These are phyloP conservation scores for Globisporangium yorkense DNA, from an alignment of 352 stramenopile species.

Conservation along the genomic window DNA sequence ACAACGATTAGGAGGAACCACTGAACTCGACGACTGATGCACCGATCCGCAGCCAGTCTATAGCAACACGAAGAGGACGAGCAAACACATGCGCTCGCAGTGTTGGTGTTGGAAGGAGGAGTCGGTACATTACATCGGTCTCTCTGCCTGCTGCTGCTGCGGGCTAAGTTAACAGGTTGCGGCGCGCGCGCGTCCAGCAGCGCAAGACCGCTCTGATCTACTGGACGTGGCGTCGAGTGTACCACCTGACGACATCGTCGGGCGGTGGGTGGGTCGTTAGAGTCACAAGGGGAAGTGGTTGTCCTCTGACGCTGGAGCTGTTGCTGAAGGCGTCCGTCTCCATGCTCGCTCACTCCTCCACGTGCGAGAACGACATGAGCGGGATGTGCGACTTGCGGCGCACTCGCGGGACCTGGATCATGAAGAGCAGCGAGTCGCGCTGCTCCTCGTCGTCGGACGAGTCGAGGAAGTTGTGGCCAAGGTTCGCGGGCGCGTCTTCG, in stretches of 20 bases:
- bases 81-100: no score
- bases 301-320: not conserved
- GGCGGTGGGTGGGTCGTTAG: not conserved
- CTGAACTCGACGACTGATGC: no score
- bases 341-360: constrained; percentile 22
- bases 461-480: constrained; percentile 20
- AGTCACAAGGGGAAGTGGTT: no score
- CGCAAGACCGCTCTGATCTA: no score
- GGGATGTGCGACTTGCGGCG: constrained; percentile 46
- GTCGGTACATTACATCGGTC: not conserved
- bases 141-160: not conserved
- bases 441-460: constrained; percentile 36
- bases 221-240: not conserved
- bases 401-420: constrained; percentile 53
- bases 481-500: not conserved
- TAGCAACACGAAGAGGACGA: no score
- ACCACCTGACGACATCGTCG: not conserved
- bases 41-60: no score
- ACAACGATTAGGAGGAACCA: constrained; percentile 34
- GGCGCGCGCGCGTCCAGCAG: no score
- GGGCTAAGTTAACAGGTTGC: not conserved
- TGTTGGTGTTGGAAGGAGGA: no score
- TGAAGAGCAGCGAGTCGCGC: constrained; percentile 56
- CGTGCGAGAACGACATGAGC: constrained; percentile 34
- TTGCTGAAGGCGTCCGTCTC: not conserved